Evolutionary conservation across 306 rosid genomes (phyloP).

Genomic region (Prunus campanulata): DNA sequence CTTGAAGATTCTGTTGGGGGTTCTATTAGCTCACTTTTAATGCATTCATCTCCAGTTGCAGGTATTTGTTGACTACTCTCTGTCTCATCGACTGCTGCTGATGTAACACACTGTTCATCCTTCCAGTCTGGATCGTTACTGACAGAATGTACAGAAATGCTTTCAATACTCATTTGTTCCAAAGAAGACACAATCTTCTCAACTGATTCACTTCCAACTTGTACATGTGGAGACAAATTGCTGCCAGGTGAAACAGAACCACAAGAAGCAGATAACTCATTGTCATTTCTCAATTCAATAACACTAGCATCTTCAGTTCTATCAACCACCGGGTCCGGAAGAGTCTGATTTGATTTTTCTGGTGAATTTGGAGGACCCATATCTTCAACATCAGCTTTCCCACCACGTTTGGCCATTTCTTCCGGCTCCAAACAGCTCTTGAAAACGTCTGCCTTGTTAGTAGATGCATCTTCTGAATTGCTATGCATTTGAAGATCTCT

Average conservation of each 20-base stretch:
- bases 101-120: slow-evolving; percentile 23
- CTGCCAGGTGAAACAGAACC: slow-evolving; percentile 33
- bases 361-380: slow-evolving; percentile 32
- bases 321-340: slow-evolving; percentile 14
- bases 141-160: slow-evolving; percentile 29
- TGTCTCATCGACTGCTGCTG: slow-evolving; percentile 26
- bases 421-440: slow-evolving; percentile 64
- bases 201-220: slow-evolving; percentile 25
- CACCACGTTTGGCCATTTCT: slow-evolving; percentile 31
- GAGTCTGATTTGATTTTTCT: slow-evolving; percentile 24
- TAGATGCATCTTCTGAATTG: slow-evolving; percentile 40
- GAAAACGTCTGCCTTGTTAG: slow-evolving; percentile 38
- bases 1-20: slow-evolving; percentile 33
- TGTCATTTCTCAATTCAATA: slow-evolving; percentile 23
- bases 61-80: slow-evolving; percentile 30
- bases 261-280: slow-evolving; percentile 31
- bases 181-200: slow-evolving; percentile 32
- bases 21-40: slow-evolving; percentile 34
- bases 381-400: slow-evolving; percentile 30
- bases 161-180: slow-evolving; percentile 23
- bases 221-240: slow-evolving; percentile 28
- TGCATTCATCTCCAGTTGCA: slow-evolving; percentile 28
- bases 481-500: slow-evolving; percentile 23
- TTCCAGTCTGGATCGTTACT: slow-evolving; percentile 26
- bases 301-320: slow-evolving; percentile 29